Evolutionary conservation across 2,329 filamentous ascomycete genomes (phyloP).

Genomic region (Arthroderma sp.): DNA sequence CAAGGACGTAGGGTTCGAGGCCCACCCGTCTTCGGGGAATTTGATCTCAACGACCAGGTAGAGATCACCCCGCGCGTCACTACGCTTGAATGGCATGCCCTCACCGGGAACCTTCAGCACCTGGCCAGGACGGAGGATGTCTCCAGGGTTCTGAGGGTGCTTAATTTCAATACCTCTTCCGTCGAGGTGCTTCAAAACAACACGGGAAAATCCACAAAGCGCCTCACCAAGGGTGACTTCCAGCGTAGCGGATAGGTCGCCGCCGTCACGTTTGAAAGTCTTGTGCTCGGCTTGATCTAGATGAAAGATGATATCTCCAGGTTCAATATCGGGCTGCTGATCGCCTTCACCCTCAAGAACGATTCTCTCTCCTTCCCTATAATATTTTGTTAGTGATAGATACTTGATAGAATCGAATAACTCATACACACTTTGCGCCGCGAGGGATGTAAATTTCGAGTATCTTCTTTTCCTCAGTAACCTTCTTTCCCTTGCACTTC

Average conservation of each 20-base stretch:
- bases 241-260: slow-evolving; percentile 72
- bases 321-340: slow-evolving; percentile 75
- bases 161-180: slow-evolving; percentile 76
- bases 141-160: slow-evolving; percentile 63
- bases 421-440: slow-evolving; percentile 50
- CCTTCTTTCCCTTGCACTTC: slow-evolving; percentile 92
- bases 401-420: neutral
- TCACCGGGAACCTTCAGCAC: slow-evolving; percentile 76
- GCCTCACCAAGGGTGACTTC: slow-evolving; percentile 73
- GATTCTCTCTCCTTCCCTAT: slow-evolving; percentile 66
- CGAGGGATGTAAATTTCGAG: slow-evolving; percentile 92
- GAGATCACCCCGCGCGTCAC: slow-evolving; percentile 71
- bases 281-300: slow-evolving; percentile 72
- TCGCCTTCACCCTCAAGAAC: slow-evolving; percentile 88
- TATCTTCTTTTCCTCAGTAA: slow-evolving; percentile 78
- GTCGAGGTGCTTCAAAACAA: slow-evolving; percentile 85
- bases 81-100: slow-evolving; percentile 87
- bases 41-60: slow-evolving; percentile 76
- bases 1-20: slow-evolving; percentile 57
- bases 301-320: slow-evolving; percentile 86
- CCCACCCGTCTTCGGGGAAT: slow-evolving; percentile 81
- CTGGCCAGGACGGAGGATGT: slow-evolving; percentile 71
- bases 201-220: slow-evolving; percentile 75
- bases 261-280: slow-evolving; percentile 66
- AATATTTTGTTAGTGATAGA: neutral